Percentiles rank a stretch among this genome's conserved stretches.
Conservation (phyloP, 1,284 basidiomycete genomes). For the Malassezia vespertilionis region DNA sequence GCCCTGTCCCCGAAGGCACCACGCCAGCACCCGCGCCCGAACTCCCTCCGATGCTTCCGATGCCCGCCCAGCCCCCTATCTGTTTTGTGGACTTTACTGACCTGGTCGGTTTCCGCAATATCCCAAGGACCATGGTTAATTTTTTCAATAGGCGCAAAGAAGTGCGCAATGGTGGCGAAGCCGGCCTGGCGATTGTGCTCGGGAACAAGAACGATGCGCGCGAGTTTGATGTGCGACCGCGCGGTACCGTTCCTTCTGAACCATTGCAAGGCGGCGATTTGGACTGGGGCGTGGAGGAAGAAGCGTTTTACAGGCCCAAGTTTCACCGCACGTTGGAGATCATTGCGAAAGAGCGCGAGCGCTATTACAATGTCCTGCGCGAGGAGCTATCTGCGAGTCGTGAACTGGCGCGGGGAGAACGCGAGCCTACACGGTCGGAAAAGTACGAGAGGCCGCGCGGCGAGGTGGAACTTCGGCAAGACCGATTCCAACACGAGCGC, state of each 20-base stretch:
- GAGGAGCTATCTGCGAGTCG: conserved; percentile 64
- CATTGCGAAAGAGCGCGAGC: conserved; percentile 60
- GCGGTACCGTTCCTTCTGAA: conserved; percentile 18
- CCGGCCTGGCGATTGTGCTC: conserved; percentile 65
- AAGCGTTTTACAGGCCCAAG: conserved; percentile 61
- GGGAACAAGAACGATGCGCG: conserved; percentile 51
- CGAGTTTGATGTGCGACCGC: conserved; percentile 52
- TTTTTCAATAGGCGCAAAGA: conserved; percentile 83
- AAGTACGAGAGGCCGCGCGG: conserved; percentile 67
- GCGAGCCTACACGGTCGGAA: conserved; percentile 80
- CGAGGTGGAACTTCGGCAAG: conserved; percentile 65
- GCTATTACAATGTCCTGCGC: conserved; percentile 67
- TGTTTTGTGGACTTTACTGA: conserved; percentile 78
- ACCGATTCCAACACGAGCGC: conserved; percentile 59
- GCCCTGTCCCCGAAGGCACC: too few species aligned
- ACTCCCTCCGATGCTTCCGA: conserved; percentile 33
- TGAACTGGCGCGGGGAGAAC: conserved; percentile 61
- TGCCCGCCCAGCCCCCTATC: conserved; percentile 71
- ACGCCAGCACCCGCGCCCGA: neutral
- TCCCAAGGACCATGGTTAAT: conserved; percentile 78
- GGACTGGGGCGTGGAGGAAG: conserved; percentile 62
- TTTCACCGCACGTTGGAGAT: conserved; percentile 56
- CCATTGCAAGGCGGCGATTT: conserved; percentile 54
- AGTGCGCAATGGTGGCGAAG: conserved; percentile 67
- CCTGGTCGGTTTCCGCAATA: conserved; percentile 71